Base-by-base conservation (phyloP, 2,329 filamentous ascomycete species). In the Monosporascus sp. region DNA sequence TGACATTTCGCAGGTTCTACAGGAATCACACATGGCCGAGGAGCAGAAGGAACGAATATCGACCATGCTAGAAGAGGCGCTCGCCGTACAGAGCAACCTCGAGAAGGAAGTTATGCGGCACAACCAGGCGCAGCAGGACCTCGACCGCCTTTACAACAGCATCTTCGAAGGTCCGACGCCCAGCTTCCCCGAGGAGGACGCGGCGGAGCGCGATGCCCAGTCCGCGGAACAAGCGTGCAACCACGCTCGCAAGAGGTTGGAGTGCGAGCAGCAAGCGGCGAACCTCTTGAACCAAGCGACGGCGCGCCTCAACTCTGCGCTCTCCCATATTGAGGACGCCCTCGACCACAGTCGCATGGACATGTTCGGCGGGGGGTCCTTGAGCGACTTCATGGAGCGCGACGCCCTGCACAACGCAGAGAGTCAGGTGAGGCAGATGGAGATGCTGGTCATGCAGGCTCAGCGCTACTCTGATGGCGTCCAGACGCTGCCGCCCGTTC, bases 141-240 rank as follows among this genome's bases (percentile, higher is more conserved):
- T 83, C 6, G 78, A 83, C 56, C 64, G 63, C 3, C 68, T 84
- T 3, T 83, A 83, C 63, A 63, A 74, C n/a, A 71, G 68, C 49
- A 76, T 84, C 55, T 84, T 84, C 60, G 65, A 70, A 9, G 79
- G 79, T 0, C 74, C 75, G 5, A 81, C 78, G 1, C 77, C 77
- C 0, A 75, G 72, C 0, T 77, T 80, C 26, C 77, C 78, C 0
- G 75, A 76, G n/a, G 79, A 84, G 60, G 80, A 84, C 53, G 61
- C 66, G 28, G 66, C 67, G 50, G 78, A 83, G 61, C 55, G 65
- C 5, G 63, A 63, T 1, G 65, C 72, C 20, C 60, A 68, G 9
- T 54, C 62, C 5, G 70, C 73, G 1, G 58, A 71, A 35, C 62
- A 65, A 24, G 59, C 62, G 2, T 78, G 76, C 57, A 68, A 75